These are phyloP conservation scores for Fremontodendron californicum DNA, from an alignment of 345 rosid genomes.

Conservation along the genomic window DNA sequence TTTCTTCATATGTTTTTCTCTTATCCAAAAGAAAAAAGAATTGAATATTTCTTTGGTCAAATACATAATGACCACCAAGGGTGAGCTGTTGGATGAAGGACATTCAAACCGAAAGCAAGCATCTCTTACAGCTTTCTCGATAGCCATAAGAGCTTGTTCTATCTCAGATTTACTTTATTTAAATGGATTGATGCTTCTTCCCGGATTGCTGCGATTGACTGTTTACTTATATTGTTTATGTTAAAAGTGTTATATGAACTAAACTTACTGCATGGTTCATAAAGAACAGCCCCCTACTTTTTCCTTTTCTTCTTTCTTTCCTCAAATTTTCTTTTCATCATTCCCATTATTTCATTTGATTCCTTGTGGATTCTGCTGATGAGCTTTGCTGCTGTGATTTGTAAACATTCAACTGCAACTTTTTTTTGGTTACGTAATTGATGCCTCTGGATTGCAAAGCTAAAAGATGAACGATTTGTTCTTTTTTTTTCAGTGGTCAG, in stretches of 20 bases:
- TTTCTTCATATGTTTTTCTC: neutral
- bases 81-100: neutral
- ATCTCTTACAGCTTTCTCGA: neutral
- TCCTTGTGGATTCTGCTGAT: neutral
- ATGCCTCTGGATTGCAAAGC: no score
- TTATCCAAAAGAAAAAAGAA: neutral
- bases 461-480: neutral
- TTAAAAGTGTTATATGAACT: no score
- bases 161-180: neutral
- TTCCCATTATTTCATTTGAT: neutral
- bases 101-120: neutral
- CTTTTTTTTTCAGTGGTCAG: constrained; percentile 71
- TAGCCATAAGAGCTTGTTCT: neutral
- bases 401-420: neutral
- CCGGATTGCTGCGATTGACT: neutral
- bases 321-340: neutral
- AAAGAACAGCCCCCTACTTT: neutral
- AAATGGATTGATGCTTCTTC: neutral
- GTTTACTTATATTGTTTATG: neutral
- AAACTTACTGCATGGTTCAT: neutral
- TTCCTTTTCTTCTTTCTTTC: neutral
- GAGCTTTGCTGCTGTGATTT: neutral
- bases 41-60: neutral
- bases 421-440: neutral
- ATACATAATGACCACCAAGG: neutral